phyloP scores from a whole-genome alignment of 2,329 filamentous ascomycete species.

The Cordyceps militaris region DNA sequence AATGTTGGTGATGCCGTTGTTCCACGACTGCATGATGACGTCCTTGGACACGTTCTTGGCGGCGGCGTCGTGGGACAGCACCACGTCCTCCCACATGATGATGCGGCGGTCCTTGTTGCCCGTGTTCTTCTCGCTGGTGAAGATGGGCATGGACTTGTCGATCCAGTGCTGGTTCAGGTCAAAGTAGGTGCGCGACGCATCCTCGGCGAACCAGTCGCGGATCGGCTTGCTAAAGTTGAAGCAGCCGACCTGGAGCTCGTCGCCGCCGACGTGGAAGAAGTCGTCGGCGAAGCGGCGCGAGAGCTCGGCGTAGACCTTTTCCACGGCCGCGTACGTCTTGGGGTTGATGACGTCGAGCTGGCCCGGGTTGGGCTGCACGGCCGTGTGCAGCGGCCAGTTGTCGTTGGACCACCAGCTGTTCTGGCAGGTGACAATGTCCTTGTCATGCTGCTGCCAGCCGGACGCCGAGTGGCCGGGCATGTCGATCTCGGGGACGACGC shows the following conservation, averaged over 20 bases:
- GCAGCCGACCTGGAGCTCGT: slow-evolving; percentile 45
- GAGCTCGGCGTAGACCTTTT: slow-evolving; percentile 47
- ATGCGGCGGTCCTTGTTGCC: slow-evolving; percentile 39
- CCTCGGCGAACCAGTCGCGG: slow-evolving; percentile 41
- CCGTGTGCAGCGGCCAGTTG: slow-evolving; percentile 45
- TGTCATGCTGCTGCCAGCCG: slow-evolving; percentile 50
- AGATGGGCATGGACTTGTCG: slow-evolving; percentile 44
- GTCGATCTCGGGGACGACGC: slow-evolving; percentile 54
- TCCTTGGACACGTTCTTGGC: slow-evolving; percentile 42
- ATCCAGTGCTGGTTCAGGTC: slow-evolving; percentile 49
- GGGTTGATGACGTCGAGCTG: slow-evolving; percentile 49
- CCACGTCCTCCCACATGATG: slow-evolving; percentile 52
- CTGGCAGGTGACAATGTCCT: slow-evolving; percentile 47
- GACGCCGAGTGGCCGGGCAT: slow-evolving; percentile 53
- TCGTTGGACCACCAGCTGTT: slow-evolving; percentile 57
- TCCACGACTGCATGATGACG: slow-evolving; percentile 49
- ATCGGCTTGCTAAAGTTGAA: slow-evolving; percentile 49
- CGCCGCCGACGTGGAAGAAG: slow-evolving; percentile 49
- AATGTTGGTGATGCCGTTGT: slow-evolving; percentile 45
- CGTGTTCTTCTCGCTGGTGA: slow-evolving; percentile 23
- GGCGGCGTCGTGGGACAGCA: slow-evolving; percentile 33
- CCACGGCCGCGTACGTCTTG: slow-evolving; percentile 47
- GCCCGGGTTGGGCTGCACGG: slow-evolving; percentile 47
- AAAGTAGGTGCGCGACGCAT: slow-evolving; percentile 38
- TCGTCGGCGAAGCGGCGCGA: slow-evolving; percentile 42